Evolutionary conservation across 257 asterid species (phyloP).

Genomic region (Linderniella brevidens): DNA sequence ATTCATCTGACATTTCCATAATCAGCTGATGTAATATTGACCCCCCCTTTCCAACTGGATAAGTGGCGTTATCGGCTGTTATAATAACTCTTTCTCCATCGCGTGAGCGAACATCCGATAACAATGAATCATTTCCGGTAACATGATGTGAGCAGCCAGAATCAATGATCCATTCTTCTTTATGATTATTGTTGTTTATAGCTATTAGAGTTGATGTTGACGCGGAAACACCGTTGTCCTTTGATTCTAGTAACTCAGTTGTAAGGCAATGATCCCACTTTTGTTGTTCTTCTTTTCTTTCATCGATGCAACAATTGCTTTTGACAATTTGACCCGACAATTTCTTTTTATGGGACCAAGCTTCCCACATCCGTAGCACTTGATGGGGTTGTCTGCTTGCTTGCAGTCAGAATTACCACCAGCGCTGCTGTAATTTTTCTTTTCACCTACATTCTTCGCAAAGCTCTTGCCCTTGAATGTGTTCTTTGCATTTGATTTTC

Average conservation of each 20-base stretch:
- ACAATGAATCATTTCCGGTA: not conserved
- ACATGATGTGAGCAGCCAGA: conserved; percentile 1
- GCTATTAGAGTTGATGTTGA: not conserved
- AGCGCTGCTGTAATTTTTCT: not conserved
- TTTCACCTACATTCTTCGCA: not conserved
- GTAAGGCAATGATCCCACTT: conserved; percentile 8
- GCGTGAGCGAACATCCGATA: not conserved
- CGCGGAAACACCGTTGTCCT: not conserved
- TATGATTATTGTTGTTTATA: not conserved
- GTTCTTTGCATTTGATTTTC: not conserved
- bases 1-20: conserved; percentile 3
- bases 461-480: not conserved
- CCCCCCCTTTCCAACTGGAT: conserved; percentile 1
- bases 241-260: not conserved
- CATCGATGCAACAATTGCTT: conserved; percentile 2
- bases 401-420: not conserved
- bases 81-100: conserved; percentile 2
- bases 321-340: not conserved
- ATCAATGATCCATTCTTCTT: not conserved
- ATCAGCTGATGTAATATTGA: not conserved
- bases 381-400: not conserved
- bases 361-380: conserved; percentile 1
- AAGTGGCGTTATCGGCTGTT: not conserved
- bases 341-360: not conserved
- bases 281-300: not conserved